Percentiles rank a stretch among this genome's conserved stretches.
Evolutionary conservation across 1,284 basidiomycete species (phyloP).

Genomic region (Porodaedalea pini): DNA sequence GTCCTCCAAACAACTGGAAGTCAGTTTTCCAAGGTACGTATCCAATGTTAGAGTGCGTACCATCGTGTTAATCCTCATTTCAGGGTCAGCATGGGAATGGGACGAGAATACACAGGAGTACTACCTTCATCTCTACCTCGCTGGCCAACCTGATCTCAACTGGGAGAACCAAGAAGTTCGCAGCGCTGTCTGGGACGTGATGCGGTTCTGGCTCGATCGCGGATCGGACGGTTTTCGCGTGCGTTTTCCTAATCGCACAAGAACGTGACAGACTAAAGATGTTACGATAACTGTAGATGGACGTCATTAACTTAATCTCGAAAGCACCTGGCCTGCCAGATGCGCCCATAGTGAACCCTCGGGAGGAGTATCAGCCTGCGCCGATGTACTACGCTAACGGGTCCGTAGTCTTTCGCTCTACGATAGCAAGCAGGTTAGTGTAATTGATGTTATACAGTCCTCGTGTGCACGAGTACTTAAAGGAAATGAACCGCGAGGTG

Average conservation of each 20-base stretch:
- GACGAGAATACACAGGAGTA: slow-evolving; percentile 68
- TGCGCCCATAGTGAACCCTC: slow-evolving; percentile 51
- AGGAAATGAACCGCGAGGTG: slow-evolving; percentile 62
- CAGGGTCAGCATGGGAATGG: slow-evolving; percentile 73
- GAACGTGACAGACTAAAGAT: background rate
- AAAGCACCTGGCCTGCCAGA: slow-evolving; percentile 64
- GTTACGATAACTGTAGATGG: slow-evolving; percentile 44
- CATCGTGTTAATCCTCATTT: background rate
- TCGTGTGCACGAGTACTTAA: slow-evolving; percentile 62
- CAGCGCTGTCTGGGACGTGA: slow-evolving; percentile 59
- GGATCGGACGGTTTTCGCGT: slow-evolving; percentile 76
- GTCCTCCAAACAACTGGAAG: slow-evolving; percentile 74
- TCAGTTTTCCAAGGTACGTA: slow-evolving; percentile 58
- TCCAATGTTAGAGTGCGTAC: background rate
- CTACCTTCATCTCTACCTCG: slow-evolving; percentile 70
- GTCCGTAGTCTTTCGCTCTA: slow-evolving; percentile 32
- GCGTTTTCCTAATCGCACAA: slow-evolving; percentile 21
- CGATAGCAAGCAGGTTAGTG: background rate
- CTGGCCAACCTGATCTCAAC: slow-evolving; percentile 76
- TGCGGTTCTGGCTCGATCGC: slow-evolving; percentile 72
- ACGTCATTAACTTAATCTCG: slow-evolving; percentile 66
- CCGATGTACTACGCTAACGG: slow-evolving; percentile 57
- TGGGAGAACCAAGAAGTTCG: slow-evolving; percentile 69
- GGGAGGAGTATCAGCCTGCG: slow-evolving; percentile 55
- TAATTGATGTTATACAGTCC: slow-evolving; percentile 37